Evolutionary conservation across 2,329 filamentous ascomycete genomes (phyloP).

Genomic region (Ophiosphaerella narmari): DNA sequence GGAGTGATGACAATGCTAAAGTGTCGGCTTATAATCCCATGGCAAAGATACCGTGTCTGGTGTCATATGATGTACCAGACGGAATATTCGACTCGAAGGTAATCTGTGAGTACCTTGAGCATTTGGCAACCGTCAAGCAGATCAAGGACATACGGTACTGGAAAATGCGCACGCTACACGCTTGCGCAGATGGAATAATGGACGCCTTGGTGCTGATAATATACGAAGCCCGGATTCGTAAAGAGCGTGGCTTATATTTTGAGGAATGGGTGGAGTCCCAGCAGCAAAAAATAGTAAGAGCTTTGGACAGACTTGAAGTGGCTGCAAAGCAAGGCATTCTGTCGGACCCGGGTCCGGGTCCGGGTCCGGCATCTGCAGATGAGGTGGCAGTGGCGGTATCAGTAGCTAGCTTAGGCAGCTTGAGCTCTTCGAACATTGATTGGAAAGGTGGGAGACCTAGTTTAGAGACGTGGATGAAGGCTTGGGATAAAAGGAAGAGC

Average conservation of each 20-base stretch:
- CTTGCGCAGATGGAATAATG: constrained; percentile 36
- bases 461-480: constrained; percentile 28
- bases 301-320: constrained; percentile 29
- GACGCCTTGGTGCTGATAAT: constrained; percentile 34
- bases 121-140: constrained; percentile 10
- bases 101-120: constrained; percentile 34
- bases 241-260: constrained; percentile 25
- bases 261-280: constrained; percentile 38
- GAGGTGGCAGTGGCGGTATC: constrained; percentile 32
- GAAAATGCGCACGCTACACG: constrained; percentile 28
- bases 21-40: constrained; percentile 34
- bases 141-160: constrained; percentile 24
- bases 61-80: constrained; percentile 28
- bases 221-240: constrained; percentile 33
- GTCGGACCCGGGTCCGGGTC: constrained; percentile 1
- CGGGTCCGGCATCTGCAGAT: constrained; percentile 16
- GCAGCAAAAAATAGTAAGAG: constrained; percentile 30
- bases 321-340: constrained; percentile 21
- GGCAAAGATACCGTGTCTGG: constrained; percentile 37
- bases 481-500: constrained; percentile 27
- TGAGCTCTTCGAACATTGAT: constrained; percentile 15
- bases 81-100: constrained; percentile 36
- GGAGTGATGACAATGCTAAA: constrained; percentile 36
- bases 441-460: constrained; percentile 24
- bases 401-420: constrained; percentile 13